phyloP scores from a whole-genome alignment of 2,329 filamentous ascomycete genomes.

The Aspergillus sp. region DNA sequence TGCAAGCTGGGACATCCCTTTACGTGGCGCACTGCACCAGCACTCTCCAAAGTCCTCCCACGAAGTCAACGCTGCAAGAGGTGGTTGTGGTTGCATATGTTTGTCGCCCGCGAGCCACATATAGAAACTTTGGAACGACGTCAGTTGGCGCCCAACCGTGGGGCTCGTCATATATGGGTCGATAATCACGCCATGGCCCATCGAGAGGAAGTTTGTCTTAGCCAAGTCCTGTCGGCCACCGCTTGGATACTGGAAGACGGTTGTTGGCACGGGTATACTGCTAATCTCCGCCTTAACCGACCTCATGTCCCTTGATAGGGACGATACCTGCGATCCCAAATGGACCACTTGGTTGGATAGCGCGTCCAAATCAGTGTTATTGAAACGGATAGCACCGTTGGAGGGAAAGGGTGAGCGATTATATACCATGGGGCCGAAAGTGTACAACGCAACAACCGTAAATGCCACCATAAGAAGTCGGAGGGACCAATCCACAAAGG shows the following conservation, averaged over 20 bases:
- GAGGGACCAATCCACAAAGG: not conserved
- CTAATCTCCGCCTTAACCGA: conserved; percentile 6
- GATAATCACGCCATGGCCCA: conserved; percentile 64
- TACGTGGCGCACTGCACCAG: conserved; percentile 68
- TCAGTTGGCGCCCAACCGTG: conserved; percentile 40
- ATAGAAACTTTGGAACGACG: conserved; percentile 20
- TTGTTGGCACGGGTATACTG: conserved; percentile 19
- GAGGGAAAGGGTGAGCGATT: not conserved
- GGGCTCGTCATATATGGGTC: conserved; percentile 62
- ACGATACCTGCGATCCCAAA: conserved; percentile 31
- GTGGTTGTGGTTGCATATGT: conserved; percentile 34
- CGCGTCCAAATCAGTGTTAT: conserved; percentile 23
- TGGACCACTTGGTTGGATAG: conserved; percentile 28
- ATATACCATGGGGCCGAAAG: not conserved
- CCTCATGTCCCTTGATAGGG: conserved; percentile 13
- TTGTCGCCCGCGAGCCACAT: conserved; percentile 6
- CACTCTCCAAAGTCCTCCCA: conserved; percentile 85
- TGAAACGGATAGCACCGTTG: conserved; percentile 17
- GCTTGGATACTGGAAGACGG: conserved; percentile 14
- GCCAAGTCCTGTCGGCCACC: conserved; percentile 15
- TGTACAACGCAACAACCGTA: not conserved
- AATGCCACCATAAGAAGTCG: not conserved
- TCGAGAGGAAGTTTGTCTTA: conserved; percentile 72
- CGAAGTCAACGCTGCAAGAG: conserved; percentile 58
- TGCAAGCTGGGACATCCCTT: conserved; percentile 44